phyloP scores from a whole-genome alignment of 2,329 filamentous ascomycete species.

The Penicillium expansum region DNA sequence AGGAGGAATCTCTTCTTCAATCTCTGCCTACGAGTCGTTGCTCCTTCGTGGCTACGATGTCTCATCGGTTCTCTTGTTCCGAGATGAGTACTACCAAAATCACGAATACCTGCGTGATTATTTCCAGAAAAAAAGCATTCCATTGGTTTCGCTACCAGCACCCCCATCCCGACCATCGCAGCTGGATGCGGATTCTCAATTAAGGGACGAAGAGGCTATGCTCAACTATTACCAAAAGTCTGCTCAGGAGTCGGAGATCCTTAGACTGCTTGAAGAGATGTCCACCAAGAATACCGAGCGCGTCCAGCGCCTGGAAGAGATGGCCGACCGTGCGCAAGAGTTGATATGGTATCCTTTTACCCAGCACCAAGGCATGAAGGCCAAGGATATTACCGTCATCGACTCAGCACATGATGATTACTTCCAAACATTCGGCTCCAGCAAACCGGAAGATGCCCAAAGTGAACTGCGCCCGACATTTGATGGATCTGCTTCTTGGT shows the following conservation, averaged over 20 bases:
- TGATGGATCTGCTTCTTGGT: slow-evolving; percentile 85
- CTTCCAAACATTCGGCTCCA: slow-evolving; percentile 62
- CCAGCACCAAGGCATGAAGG: slow-evolving; percentile 65
- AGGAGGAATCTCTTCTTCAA: slow-evolving; percentile 76
- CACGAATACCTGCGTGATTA: slow-evolving; percentile 65
- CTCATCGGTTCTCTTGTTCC: slow-evolving; percentile 66
- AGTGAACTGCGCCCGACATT: slow-evolving; percentile 63
- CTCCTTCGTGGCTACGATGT: slow-evolving; percentile 76
- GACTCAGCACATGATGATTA: slow-evolving; percentile 78
- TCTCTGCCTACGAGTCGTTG: slow-evolving; percentile 76
- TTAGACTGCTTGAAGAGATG: slow-evolving; percentile 52
- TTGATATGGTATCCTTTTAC: slow-evolving; percentile 86
- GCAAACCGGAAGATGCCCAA: slow-evolving; percentile 16
- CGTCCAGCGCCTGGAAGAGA: slow-evolving; percentile 57
- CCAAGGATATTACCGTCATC: slow-evolving; percentile 67
- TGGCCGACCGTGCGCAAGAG: slow-evolving; percentile 60
- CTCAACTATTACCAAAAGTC: slow-evolving; percentile 59
- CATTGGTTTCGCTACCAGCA: slow-evolving; percentile 54
- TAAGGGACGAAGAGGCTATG: slow-evolving; percentile 59
- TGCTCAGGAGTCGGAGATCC: slow-evolving; percentile 41
- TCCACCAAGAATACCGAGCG: slow-evolving; percentile 55
- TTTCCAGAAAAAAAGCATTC: slow-evolving; percentile 60
- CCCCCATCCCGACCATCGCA: slow-evolving; percentile 53
- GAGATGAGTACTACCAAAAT: slow-evolving; percentile 65
- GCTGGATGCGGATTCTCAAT: slow-evolving; percentile 30